Percentiles rank a stretch among this genome's conserved stretches.
Conservation (phyloP, 225 moss, liverwort and hornwort genomes). For the Rhytidiadelphus loreus region DNA sequence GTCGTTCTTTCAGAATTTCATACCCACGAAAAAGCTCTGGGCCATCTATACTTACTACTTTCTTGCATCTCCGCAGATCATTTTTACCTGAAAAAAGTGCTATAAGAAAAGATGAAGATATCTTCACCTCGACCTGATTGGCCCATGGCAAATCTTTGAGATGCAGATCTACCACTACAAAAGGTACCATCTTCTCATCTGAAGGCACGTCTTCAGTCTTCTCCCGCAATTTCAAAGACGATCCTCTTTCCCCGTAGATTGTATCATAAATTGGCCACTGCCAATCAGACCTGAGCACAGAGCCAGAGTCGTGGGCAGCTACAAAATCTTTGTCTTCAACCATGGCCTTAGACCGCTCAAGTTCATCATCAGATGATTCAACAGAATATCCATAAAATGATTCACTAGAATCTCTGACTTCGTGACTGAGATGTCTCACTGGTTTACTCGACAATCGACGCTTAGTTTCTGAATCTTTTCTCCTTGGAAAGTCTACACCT, state of each 20-base stretch:
- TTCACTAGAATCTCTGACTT: too few relatives aligned
- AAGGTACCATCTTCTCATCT: not conserved
- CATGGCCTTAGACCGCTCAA: not conserved
- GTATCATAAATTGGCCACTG: slow-evolving; percentile 5
- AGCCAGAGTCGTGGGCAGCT: not conserved
- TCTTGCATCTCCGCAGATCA: not conserved
- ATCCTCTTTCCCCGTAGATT: not conserved
- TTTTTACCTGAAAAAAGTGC: not conserved
- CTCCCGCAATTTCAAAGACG: not conserved
- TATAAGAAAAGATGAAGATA: not conserved
- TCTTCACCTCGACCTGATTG: not conserved
- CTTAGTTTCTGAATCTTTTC: not conserved
- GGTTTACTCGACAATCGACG: not conserved
- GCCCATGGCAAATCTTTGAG: not conserved
- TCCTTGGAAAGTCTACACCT: not conserved
- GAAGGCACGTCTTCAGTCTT: not conserved
- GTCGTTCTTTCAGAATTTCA: not conserved
- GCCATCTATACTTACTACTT: not conserved
- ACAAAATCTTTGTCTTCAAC: not conserved
- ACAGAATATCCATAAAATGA: too few relatives aligned
- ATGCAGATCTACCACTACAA: not conserved
- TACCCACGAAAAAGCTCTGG: not conserved
- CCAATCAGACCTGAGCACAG: not conserved
- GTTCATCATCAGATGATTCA: not conserved
- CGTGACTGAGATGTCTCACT: not conserved